Conservation (phyloP, 495 filamentous ascomycete genomes). For the Aspergillus sparsus region DNA sequence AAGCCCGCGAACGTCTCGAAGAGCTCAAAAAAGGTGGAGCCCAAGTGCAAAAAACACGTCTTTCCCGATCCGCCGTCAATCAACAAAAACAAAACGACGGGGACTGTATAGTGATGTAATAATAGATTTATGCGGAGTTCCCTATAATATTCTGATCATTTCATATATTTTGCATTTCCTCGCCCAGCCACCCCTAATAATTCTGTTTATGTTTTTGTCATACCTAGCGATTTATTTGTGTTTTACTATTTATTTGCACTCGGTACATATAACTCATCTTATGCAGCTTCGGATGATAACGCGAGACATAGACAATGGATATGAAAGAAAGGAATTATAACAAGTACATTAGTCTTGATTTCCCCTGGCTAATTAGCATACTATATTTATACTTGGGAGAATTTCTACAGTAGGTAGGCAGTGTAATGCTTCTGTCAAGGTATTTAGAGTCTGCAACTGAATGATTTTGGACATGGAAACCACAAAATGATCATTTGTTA, state of each 20-base stretch:
- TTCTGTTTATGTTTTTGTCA: conserved; percentile 1
- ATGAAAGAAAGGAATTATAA: too few species aligned
- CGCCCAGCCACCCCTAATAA: not conserved
- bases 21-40: conserved; percentile 80
- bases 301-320: too few species aligned
- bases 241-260: not conserved
- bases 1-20: conserved; percentile 87
- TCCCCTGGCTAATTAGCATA: too few species aligned
- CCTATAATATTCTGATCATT: conserved; percentile 6
- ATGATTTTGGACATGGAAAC: conserved; percentile 1
- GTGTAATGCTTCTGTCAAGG: too few species aligned
- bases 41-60: conserved; percentile 72
- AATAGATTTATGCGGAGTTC: conserved; percentile 7
- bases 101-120: conserved; percentile 61
- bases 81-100: conserved; percentile 82
- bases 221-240: not conserved
- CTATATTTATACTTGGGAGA: too few species aligned
- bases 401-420: too few species aligned
- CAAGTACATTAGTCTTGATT: too few species aligned
- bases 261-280: conserved; percentile 16
- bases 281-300: conserved; percentile 12
- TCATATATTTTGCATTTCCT: conserved; percentile 14
- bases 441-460: not conserved
- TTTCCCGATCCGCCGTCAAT: conserved; percentile 78
- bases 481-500: not conserved